Conservation (phyloP, 108 stramenopile species). For the Skeletonema menzelii region DNA sequence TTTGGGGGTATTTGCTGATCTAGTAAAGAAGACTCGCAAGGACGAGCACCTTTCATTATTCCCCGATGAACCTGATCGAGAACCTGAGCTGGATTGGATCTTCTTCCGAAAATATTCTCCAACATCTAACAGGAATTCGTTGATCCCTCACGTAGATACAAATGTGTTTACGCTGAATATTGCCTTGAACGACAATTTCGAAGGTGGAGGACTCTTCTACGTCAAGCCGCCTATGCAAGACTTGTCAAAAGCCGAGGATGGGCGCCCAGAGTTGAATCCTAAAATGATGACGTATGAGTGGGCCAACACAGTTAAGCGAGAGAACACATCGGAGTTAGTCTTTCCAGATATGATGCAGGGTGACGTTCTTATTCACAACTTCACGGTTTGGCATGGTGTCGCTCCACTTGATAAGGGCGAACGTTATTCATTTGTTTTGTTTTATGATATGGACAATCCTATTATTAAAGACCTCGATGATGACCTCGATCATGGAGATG, state of each 20-base stretch:
- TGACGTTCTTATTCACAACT: slow-evolving; percentile 30
- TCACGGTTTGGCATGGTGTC: slow-evolving; percentile 33
- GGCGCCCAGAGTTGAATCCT: background rate
- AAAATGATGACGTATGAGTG: background rate
- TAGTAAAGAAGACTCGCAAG: slow-evolving; percentile 5
- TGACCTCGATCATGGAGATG: background rate
- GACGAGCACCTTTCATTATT: background rate
- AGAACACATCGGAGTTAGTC: slow-evolving; percentile 25
- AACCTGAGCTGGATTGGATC: slow-evolving; percentile 30
- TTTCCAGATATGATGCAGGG: slow-evolving; percentile 31
- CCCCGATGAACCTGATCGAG: slow-evolving; percentile 5
- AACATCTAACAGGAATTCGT: slow-evolving; percentile 6
- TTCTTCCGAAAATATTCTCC: slow-evolving; percentile 41
- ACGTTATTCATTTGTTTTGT: slow-evolving; percentile 19
- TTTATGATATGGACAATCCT: slow-evolving; percentile 28
- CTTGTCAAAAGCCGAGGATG: background rate
- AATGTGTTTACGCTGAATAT: slow-evolving; percentile 39
- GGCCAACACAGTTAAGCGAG: slow-evolving; percentile 6
- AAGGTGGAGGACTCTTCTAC: slow-evolving; percentile 35
- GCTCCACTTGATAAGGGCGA: slow-evolving; percentile 24
- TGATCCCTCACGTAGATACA: slow-evolving; percentile 29
- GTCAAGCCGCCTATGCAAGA: slow-evolving; percentile 23
- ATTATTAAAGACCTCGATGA: slow-evolving; percentile 5
- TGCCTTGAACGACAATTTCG: slow-evolving; percentile 42
- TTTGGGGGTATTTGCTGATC: background rate